A percentile compares a stretch with the other conserved stretches of the same genome.
phyloP scores from a whole-genome alignment of 1,284 basidiomycete genomes.

The Neotropicomus parvogracilis region DNA sequence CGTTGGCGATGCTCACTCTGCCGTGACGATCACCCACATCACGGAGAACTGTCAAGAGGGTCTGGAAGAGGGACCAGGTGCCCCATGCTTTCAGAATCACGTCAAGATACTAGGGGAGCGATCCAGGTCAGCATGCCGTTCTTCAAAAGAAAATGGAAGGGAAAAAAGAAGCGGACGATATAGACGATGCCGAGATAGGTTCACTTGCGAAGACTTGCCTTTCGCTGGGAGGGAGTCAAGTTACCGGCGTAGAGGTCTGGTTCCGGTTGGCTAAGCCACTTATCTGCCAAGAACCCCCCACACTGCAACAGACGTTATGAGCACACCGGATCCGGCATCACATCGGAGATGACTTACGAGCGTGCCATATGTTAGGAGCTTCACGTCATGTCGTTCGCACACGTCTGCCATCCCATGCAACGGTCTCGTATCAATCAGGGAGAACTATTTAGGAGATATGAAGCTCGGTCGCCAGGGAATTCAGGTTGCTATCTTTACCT shows the following conservation, averaged over 20 bases:
- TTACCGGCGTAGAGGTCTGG: slow-evolving; percentile 65
- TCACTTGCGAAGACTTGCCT: slow-evolving; percentile 42
- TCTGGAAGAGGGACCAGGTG: slow-evolving; percentile 70
- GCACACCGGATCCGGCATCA: slow-evolving; percentile 1
- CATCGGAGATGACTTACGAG: slow-evolving; percentile 45
- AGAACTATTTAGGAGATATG: slow-evolving; percentile 53
- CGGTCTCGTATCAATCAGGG: slow-evolving; percentile 73
- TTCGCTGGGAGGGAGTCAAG: slow-evolving; percentile 74
- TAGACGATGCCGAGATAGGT: neutral
- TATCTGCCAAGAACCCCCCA: slow-evolving; percentile 75
- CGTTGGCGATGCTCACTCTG: slow-evolving; percentile 68
- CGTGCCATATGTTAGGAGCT: slow-evolving; percentile 78
- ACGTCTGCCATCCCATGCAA: slow-evolving; percentile 74
- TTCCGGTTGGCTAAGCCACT: slow-evolving; percentile 64
- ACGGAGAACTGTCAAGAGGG: slow-evolving; percentile 55
- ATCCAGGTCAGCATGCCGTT: neutral
- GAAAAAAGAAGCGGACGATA: neutral
- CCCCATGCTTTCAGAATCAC: slow-evolving; percentile 79
- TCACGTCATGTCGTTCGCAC: slow-evolving; percentile 67
- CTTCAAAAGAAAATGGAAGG: no score
- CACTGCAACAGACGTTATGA: slow-evolving; percentile 47
- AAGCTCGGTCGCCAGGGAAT: slow-evolving; percentile 5
- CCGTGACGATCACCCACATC: slow-evolving; percentile 64
- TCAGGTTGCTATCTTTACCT: slow-evolving; percentile 42
- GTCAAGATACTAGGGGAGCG: slow-evolving; percentile 65